These are phyloP conservation scores for Rhodofomes roseus DNA, from an alignment of 1,284 basidiomycete species.

Conservation along the genomic window DNA sequence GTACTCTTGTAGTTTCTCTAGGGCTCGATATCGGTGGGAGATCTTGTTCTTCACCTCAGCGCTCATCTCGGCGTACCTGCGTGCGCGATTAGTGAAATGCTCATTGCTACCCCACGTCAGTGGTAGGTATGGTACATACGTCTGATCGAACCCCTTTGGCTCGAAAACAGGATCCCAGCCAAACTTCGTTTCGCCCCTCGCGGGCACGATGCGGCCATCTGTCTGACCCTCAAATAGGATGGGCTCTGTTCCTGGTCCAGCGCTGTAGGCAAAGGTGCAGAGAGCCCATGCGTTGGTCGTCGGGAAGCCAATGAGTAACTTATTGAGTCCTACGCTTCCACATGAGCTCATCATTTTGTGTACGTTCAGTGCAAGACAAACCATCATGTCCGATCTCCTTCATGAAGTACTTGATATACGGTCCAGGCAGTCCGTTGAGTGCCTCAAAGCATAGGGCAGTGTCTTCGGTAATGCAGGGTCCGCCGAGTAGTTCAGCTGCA, in stretches of 20 bases:
- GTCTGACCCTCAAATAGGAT: conserved; percentile 93
- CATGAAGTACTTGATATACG: conserved; percentile 96
- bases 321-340: conserved; percentile 68
- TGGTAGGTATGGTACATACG: conserved; percentile 46
- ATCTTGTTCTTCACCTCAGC: conserved; percentile 82
- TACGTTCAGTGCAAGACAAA: conserved; percentile 13
- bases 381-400: conserved; percentile 76
- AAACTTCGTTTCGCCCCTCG: conserved; percentile 75
- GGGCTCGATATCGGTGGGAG: conserved; percentile 86
- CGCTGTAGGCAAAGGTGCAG: conserved; percentile 94
- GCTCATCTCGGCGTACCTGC: conserved; percentile 94
- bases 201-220: conserved; percentile 83
- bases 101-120: no score
- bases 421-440: conserved; percentile 87
- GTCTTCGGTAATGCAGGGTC: conserved; percentile 95
- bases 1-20: conserved; percentile 77
- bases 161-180: conserved; percentile 95
- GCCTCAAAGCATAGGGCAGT: conserved; percentile 93
- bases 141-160: conserved; percentile 69
- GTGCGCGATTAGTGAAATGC: conserved; percentile 5
- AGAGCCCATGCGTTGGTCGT: conserved; percentile 84
- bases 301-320: conserved; percentile 80
- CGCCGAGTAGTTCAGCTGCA: conserved; percentile 80
- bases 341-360: not conserved
- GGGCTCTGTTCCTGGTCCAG: conserved; percentile 76